Base-by-base conservation (phyloP, 345 rosid species). In the Salix purpurea region DNA sequence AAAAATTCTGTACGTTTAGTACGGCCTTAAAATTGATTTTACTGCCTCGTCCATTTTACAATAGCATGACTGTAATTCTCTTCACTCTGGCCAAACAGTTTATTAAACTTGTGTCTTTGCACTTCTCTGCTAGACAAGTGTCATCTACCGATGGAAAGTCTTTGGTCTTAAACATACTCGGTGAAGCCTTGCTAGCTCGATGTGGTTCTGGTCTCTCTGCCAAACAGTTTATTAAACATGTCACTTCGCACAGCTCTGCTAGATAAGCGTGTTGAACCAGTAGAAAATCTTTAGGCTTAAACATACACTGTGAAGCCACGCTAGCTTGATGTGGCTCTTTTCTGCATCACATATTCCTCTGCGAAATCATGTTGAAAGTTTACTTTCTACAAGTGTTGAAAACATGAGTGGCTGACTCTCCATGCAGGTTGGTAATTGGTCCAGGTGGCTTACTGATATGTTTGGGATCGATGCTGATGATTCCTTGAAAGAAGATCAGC, bases 401-500 rank as follows among this genome's bases (percentile, higher is more conserved):
- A n/a, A 50, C 28, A n/a, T 74, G 46, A 26, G 42, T 36, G 54
- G 40, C 30, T 40, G 77, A 44, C 54, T 66, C 48, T 64, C 62
- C 30, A 34, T 87, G 83, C 89, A 96, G 99, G 88, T 93, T 80
- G 99, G 99, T 10, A 88, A 88, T 75, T 93, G 99, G 98, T 92
- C 90, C 70, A 90, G 98, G 84, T 86, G 90, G 89, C 91, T 94
- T 10, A 81, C 90, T 66, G 97, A 91, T 84, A 83, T 83, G 88
- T 84, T 96, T 28, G 97, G 90, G 73, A 83, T 89, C 79, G 92
- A 90, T 80, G 71, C 67, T 58, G 90, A 87, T 67, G 90, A 87
- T 79, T 76, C 85, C 66, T 60, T 58, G 19, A 78, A 82, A 72
- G 91, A 88, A 50, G 86, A 81, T 56, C 72, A 73, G 62, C 73